Conservation (phyloP, 345 rosid genomes). For the Microcos paniculata region DNA sequence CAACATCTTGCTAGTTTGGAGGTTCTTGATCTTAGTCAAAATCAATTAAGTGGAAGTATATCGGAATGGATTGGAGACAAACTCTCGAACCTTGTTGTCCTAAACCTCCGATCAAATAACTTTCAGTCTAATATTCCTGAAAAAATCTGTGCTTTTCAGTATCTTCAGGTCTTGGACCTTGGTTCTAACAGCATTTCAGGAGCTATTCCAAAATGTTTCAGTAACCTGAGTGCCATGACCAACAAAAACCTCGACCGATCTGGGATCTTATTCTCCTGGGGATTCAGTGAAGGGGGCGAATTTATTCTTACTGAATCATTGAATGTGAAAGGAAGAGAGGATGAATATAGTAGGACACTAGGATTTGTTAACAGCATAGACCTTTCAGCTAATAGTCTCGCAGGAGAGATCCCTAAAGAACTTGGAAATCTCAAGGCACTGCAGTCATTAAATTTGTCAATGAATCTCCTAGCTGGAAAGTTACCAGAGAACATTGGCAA, state of each 20-base stretch:
- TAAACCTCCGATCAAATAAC: neutral
- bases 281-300: neutral
- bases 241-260: neutral
- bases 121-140: neutral
- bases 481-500: slow-evolving; percentile 8
- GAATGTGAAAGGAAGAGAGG: neutral
- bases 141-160: neutral
- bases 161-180: slow-evolving; percentile 15
- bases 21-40: slow-evolving; percentile 8
- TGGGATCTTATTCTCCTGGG: slow-evolving; percentile 8
- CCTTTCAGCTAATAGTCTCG: neutral
- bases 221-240: neutral
- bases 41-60: neutral
- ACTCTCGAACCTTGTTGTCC: neutral
- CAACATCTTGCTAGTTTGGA: neutral
- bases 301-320: neutral
- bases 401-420: slow-evolving; percentile 16
- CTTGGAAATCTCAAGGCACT: slow-evolving; percentile 1
- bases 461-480: neutral
- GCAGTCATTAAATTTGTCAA: neutral
- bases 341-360: neutral
- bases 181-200: neutral
- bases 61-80: slow-evolving; percentile 10
- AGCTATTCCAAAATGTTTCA: slow-evolving; percentile 6
- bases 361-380: neutral